phyloP scores from a whole-genome alignment of 805 yeast species.

The Yarrowia sp. region DNA sequence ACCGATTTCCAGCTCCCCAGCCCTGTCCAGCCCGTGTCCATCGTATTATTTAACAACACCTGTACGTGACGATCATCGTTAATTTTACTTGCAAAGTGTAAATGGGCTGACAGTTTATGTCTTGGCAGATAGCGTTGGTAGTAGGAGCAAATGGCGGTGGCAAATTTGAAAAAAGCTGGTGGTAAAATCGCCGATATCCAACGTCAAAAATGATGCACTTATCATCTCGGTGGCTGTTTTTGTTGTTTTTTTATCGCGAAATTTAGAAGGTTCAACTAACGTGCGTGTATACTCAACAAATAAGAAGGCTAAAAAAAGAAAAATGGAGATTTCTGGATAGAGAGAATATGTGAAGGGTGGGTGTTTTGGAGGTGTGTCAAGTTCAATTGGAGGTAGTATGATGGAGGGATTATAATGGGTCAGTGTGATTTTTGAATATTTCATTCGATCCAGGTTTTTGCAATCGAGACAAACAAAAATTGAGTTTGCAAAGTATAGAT shows the following conservation, averaged over 20 bases:
- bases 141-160: background rate
- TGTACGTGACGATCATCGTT: background rate
- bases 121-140: background rate
- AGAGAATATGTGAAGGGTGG: too few relatives aligned
- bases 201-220: background rate
- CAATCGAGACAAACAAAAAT: too few relatives aligned
- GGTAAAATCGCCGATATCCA: background rate
- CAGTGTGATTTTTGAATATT: too few relatives aligned
- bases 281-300: conserved; percentile 11
- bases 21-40: background rate
- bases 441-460: too few relatives aligned
- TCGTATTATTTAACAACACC: background rate
- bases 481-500: too few relatives aligned
- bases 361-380: too few relatives aligned
- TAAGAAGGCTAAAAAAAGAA: conserved; percentile 3
- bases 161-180: background rate
- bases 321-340: background rate
- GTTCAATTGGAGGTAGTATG: too few relatives aligned
- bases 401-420: too few relatives aligned
- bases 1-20: background rate
- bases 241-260: background rate
- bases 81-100: conserved; percentile 2
- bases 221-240: background rate
- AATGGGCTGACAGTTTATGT: conserved; percentile 6
- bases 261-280: conserved; percentile 2